A percentile compares a stretch with the other conserved stretches of the same genome.
Evolutionary conservation across 2,329 filamentous ascomycete genomes (phyloP).

Genomic region (Verticillium longisporum): DNA sequence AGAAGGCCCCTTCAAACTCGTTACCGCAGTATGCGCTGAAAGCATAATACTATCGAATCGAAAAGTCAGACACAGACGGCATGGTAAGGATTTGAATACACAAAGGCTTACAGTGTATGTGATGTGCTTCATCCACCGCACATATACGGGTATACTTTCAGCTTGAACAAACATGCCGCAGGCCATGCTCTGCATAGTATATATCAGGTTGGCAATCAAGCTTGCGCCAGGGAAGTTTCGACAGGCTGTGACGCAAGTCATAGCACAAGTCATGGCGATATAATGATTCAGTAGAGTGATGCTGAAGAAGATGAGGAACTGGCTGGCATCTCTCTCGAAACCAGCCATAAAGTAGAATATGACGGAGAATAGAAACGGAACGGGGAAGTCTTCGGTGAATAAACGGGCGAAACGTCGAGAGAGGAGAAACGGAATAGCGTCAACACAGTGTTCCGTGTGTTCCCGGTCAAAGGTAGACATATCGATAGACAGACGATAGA

Average conservation of each 20-base stretch:
- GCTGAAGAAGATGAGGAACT: slow-evolving; percentile 68
- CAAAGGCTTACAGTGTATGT: slow-evolving; percentile 44
- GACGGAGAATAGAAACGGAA: slow-evolving; percentile 62
- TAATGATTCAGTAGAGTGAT: slow-evolving; percentile 66
- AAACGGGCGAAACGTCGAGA: slow-evolving; percentile 64
- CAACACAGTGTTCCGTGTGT: slow-evolving; percentile 64
- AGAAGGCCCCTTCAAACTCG: slow-evolving; percentile 66
- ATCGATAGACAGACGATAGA: slow-evolving; percentile 67
- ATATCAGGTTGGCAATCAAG: slow-evolving; percentile 64
- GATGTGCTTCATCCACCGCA: slow-evolving; percentile 70
- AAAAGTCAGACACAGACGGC: no score
- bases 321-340: slow-evolving; percentile 53
- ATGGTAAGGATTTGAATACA: slow-evolving; percentile 19
- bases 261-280: slow-evolving; percentile 65
- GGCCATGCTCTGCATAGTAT: slow-evolving; percentile 66
- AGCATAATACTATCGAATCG: slow-evolving; percentile 49
- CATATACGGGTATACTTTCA: slow-evolving; percentile 67
- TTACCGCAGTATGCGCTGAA: slow-evolving; percentile 67
- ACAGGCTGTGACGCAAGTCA: slow-evolving; percentile 57
- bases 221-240: slow-evolving; percentile 65
- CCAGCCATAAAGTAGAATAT: slow-evolving; percentile 77
- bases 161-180: slow-evolving; percentile 73
- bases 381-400: slow-evolving; percentile 64
- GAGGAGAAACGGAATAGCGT: slow-evolving; percentile 61
- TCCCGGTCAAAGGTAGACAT: slow-evolving; percentile 73